phyloP scores from a whole-genome alignment of 176 grass and related monocot species.

The Oryza glumipatula region DNA sequence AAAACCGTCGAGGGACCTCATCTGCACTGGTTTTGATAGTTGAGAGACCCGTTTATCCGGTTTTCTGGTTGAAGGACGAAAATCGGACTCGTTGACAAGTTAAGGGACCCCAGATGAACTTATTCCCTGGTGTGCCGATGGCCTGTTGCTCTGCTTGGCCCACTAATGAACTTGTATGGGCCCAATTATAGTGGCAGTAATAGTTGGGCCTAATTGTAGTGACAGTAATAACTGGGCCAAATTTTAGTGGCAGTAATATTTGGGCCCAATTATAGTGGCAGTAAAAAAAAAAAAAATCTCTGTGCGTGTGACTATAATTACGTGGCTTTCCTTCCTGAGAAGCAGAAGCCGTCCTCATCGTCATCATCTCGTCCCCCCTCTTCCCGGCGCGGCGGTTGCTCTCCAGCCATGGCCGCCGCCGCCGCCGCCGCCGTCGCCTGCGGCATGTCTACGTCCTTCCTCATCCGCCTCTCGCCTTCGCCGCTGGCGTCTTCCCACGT shows the following conservation, averaged over 20 bases:
- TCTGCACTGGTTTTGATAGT: too few relatives aligned
- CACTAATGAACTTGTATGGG: too few relatives aligned
- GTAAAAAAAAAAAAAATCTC: neutral
- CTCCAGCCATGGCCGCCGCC: slow-evolving; percentile 35
- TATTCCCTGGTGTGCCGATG: too few relatives aligned
- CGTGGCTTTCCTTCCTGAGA: neutral
- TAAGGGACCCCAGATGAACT: too few relatives aligned
- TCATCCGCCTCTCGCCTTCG: slow-evolving; percentile 4
- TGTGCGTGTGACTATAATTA: neutral
- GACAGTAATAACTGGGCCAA: neutral
- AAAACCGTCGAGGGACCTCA: too few relatives aligned
- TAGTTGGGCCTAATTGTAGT: neutral
- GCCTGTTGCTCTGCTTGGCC: too few relatives aligned
- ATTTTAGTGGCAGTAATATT: too few relatives aligned
- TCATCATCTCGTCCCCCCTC: neutral
- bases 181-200: too few relatives aligned
- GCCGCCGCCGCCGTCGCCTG: neutral
- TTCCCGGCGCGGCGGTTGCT: neutral
- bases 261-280: neutral
- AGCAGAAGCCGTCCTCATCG: neutral
- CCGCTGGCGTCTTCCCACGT: neutral
- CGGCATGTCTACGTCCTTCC: neutral
- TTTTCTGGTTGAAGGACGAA: too few relatives aligned
- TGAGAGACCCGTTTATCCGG: too few relatives aligned
- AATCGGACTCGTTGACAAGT: too few relatives aligned